These are phyloP conservation scores for Hepatocystis sp. DNA, from an alignment of 169 alveolate genomes.

Conservation along the genomic window DNA sequence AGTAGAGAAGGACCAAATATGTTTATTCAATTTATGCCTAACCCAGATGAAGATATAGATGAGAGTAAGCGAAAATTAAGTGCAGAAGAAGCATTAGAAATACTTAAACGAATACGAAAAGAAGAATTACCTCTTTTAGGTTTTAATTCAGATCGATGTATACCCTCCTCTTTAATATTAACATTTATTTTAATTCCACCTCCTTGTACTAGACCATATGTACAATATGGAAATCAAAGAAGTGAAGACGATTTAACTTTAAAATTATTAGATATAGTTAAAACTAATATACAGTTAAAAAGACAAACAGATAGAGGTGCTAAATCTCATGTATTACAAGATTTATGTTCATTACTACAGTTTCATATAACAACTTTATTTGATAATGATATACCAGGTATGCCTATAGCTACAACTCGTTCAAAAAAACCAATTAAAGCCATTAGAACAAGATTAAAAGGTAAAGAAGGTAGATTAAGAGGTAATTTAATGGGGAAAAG, in stretches of 20 bases:
- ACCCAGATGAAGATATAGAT: slow-evolving; percentile 86
- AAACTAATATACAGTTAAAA: slow-evolving; percentile 92
- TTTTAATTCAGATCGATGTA: slow-evolving; percentile 93
- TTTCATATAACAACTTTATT: slow-evolving; percentile 97
- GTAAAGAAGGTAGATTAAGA: slow-evolving; percentile 99
- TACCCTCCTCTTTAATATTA: slow-evolving; percentile 97
- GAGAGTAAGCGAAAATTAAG: slow-evolving; percentile 85
- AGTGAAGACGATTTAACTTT: slow-evolving; percentile 99
- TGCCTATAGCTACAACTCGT: slow-evolving; percentile 96
- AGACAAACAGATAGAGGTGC: slow-evolving; percentile 93
- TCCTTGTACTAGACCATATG: slow-evolving; percentile 99
- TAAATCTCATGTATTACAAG: slow-evolving; percentile 93
- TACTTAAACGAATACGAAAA: slow-evolving; percentile 90
- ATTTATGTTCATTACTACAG: slow-evolving; percentile 93
- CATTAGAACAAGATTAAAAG: slow-evolving; percentile 98
- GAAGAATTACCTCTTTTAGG: slow-evolving; percentile 95
- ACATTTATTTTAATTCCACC: slow-evolving; percentile 98
- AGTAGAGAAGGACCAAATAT: slow-evolving; percentile 92
- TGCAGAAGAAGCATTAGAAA: slow-evolving; percentile 93
- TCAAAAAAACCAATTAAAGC: slow-evolving; percentile 98
- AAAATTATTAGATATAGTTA: slow-evolving; percentile 96
- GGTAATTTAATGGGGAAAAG: slow-evolving; percentile 99
- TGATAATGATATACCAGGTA: slow-evolving; percentile 98
- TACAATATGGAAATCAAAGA: slow-evolving; percentile 93
- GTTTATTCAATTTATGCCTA: slow-evolving; percentile 87